Conservation (phyloP, 495 filamentous ascomycete genomes). For the Penicillium coprophilum region DNA sequence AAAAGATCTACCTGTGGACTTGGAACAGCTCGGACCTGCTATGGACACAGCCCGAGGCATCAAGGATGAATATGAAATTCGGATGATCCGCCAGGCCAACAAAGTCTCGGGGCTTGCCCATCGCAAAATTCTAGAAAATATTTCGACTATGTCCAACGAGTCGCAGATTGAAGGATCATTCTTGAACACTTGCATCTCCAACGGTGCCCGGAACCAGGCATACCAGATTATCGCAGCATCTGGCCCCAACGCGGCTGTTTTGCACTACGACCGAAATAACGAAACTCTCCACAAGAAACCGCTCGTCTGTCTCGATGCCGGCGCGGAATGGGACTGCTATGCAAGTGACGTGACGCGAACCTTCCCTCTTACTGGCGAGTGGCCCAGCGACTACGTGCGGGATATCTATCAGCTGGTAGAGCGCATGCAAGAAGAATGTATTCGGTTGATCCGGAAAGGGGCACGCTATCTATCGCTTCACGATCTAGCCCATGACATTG, state of each 20-base stretch:
- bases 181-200: slow-evolving; percentile 63
- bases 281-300: slow-evolving; percentile 63
- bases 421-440: slow-evolving; percentile 79
- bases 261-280: slow-evolving; percentile 86
- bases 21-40: slow-evolving; percentile 54
- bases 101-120: slow-evolving; percentile 74
- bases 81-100: slow-evolving; percentile 75
- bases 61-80: slow-evolving; percentile 80
- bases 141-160: slow-evolving; percentile 68
- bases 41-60: slow-evolving; percentile 72
- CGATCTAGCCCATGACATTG: slow-evolving; percentile 68
- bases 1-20: slow-evolving; percentile 49
- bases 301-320: slow-evolving; percentile 80
- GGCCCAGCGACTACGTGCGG: slow-evolving; percentile 59
- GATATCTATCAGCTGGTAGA: slow-evolving; percentile 75
- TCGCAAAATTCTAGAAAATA: slow-evolving; percentile 58
- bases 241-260: slow-evolving; percentile 71
- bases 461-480: slow-evolving; percentile 67
- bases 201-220: slow-evolving; percentile 72
- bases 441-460: slow-evolving; percentile 63
- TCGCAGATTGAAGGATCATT: slow-evolving; percentile 80
- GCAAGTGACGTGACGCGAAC: slow-evolving; percentile 90
- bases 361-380: slow-evolving; percentile 66
- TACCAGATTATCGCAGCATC: slow-evolving; percentile 85
- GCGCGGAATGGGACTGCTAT: slow-evolving; percentile 81